phyloP scores from a whole-genome alignment of 768 basidiomycete species.

The Amanita muscaria region DNA sequence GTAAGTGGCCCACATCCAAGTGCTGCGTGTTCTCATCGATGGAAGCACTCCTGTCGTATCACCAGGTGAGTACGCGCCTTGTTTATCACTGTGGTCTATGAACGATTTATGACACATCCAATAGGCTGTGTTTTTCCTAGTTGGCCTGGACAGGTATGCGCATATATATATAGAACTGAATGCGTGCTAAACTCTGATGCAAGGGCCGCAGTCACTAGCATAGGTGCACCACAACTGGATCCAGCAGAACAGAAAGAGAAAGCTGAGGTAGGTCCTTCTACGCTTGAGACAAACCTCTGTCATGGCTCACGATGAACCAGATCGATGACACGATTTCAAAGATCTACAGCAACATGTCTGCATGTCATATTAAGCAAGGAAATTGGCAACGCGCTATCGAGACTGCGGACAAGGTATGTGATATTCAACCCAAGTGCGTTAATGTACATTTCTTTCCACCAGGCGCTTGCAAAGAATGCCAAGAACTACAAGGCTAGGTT shows the following conservation, averaged over 20 bases:
- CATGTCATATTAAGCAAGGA: constrained; percentile 69
- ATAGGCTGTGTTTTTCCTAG: constrained; percentile 69
- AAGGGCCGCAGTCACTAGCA: constrained; percentile 49
- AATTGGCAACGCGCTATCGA: constrained; percentile 77
- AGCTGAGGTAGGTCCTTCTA: constrained; percentile 45
- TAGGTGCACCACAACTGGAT: constrained; percentile 20
- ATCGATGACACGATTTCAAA: constrained; percentile 71
- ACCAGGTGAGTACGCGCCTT: constrained; percentile 46
- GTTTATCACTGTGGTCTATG: background rate
- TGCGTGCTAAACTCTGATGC: constrained; percentile 1
- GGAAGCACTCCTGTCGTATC: constrained; percentile 62
- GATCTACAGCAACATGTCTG: constrained; percentile 79
- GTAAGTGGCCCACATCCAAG: constrained; percentile 27
- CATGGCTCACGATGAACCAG: constrained; percentile 25
- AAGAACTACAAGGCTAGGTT: constrained; percentile 74
- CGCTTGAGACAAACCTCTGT: constrained; percentile 3
- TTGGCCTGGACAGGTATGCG: constrained; percentile 70
- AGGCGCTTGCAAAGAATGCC: constrained; percentile 72
- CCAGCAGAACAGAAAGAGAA: constrained; percentile 38
- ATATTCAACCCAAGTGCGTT: background rate
- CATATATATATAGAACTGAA: background rate
- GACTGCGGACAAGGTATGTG: constrained; percentile 63
- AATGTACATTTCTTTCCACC: background rate
- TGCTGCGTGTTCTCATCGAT: background rate
- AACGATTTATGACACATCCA: background rate